Conservation (phyloP, 2,329 filamentous ascomycete species). For the Cladosporium sp. region DNA sequence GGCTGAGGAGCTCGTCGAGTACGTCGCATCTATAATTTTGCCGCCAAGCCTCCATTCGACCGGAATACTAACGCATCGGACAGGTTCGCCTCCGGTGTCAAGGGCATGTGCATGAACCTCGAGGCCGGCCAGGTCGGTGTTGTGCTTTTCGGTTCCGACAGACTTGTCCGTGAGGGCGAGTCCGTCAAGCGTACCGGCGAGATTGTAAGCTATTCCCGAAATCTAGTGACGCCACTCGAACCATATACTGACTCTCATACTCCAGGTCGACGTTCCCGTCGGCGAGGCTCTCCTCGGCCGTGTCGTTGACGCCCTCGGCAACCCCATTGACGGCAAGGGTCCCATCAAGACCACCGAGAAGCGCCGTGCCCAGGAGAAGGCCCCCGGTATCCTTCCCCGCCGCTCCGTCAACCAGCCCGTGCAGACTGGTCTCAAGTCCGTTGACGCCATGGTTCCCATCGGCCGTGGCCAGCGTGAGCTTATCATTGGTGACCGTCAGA, state of each 20-base stretch:
- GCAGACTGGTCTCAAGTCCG: constrained; percentile 97
- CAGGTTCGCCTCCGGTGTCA: constrained; percentile 98
- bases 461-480: constrained; percentile 99
- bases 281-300: constrained; percentile 88
- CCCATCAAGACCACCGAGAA: constrained; percentile 86
- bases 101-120: constrained; percentile 99
- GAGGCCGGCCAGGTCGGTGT: constrained; percentile 99
- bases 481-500: constrained; percentile 99
- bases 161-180: constrained; percentile 99
- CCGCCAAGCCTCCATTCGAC: constrained; percentile 16
- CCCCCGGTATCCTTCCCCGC: constrained; percentile 94
- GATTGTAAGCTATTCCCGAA: constrained; percentile 58
- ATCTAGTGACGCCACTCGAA: neutral
- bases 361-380: constrained; percentile 97
- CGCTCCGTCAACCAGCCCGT: constrained; percentile 97
- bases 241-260: neutral
- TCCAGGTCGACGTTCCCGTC: constrained; percentile 90
- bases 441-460: constrained; percentile 99
- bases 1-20: constrained; percentile 99
- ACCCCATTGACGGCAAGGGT: constrained; percentile 99
- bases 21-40: constrained; percentile 44
- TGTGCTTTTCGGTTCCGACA: constrained; percentile 99
- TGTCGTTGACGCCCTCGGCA: constrained; percentile 97
- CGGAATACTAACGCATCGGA: constrained; percentile 3
- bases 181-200: constrained; percentile 98